Percentiles rank a stretch among this genome's conserved stretches.
Conservation (phyloP, 2,329 filamentous ascomycete species). For the Xylariaceae sp. region DNA sequence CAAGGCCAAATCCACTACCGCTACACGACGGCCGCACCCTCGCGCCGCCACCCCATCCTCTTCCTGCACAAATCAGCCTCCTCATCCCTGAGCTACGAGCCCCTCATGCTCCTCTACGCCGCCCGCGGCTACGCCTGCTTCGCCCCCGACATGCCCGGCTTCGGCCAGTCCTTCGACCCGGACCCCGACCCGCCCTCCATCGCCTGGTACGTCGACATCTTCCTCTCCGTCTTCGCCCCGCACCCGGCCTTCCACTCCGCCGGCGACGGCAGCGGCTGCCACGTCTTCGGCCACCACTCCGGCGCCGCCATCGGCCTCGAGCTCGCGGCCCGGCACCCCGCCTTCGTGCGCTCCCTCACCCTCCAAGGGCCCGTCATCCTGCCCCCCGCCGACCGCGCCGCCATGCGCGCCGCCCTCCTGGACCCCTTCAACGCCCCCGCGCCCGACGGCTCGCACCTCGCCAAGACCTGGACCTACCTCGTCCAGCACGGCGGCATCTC, state of each 20-base stretch:
- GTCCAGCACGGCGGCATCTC: constrained; percentile 2
- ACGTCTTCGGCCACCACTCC: constrained; percentile 14
- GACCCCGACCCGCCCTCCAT: constrained; percentile 7
- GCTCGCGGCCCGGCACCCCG: constrained; percentile 5
- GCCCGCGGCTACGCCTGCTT: constrained; percentile 10
- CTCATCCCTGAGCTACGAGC: constrained; percentile 5
- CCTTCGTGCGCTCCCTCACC: neutral
- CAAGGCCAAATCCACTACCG: constrained; percentile 11
- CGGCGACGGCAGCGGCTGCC: constrained; percentile 2
- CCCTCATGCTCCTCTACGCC: constrained; percentile 6
- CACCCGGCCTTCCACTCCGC: constrained; percentile 1
- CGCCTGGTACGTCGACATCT: constrained; percentile 5
- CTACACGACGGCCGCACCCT: constrained; percentile 1
- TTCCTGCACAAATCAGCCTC: constrained; percentile 15
- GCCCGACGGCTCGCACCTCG: constrained; percentile 1
- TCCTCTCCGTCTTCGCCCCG: constrained; percentile 3
- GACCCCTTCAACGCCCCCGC: constrained; percentile 5
- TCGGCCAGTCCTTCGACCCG: constrained; percentile 13
- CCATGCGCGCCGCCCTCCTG: neutral
- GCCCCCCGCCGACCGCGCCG: neutral
- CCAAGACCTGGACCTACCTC: constrained; percentile 5
- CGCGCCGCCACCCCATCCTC: constrained; percentile 1
- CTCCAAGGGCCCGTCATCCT: constrained; percentile 3
- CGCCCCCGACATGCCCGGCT: constrained; percentile 17
- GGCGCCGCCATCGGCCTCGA: constrained; percentile 12